A percentile compares a stretch with the other conserved stretches of the same genome.
Conservation (phyloP, 495 filamentous ascomycete genomes). For the Podospora pseudoanserina region DNA sequence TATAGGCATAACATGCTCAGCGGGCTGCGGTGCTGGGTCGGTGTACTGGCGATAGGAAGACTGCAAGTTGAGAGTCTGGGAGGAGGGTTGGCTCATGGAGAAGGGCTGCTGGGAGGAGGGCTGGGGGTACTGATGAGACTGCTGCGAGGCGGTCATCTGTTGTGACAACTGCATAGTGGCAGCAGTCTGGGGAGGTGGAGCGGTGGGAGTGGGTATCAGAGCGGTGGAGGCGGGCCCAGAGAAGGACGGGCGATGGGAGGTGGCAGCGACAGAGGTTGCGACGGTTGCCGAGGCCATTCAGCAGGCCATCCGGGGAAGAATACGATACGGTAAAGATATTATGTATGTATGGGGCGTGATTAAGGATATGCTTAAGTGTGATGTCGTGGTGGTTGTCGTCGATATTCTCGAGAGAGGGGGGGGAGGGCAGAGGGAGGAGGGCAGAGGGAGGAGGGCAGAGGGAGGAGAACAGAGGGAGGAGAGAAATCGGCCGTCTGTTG, state of each 20-base stretch:
- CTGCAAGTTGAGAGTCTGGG: slow-evolving; percentile 27
- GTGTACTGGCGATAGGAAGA: slow-evolving; percentile 37
- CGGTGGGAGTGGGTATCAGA: slow-evolving; percentile 15
- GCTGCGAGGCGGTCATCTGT: slow-evolving; percentile 29
- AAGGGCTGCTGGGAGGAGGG: slow-evolving; percentile 50
- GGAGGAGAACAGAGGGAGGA: not conserved
- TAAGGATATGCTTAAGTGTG: not conserved
- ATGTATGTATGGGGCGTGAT: slow-evolving; percentile 7
- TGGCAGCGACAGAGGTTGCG: slow-evolving; percentile 21
- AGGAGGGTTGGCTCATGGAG: slow-evolving; percentile 46
- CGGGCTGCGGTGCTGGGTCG: slow-evolving; percentile 43
- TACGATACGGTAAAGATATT: not conserved
- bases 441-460: too few species aligned
- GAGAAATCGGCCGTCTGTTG: slow-evolving; percentile 11
- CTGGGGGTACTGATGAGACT: slow-evolving; percentile 38
- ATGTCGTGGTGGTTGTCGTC: slow-evolving; percentile 14
- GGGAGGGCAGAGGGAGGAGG: too few species aligned
- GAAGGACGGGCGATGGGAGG: slow-evolving; percentile 27
- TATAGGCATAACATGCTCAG: slow-evolving; percentile 65
- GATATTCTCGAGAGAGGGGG: too few species aligned
- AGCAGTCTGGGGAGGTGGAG: slow-evolving; percentile 30
- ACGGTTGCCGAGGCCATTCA: slow-evolving; percentile 44
- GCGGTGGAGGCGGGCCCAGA: slow-evolving; percentile 35
- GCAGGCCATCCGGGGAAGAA: slow-evolving; percentile 13
- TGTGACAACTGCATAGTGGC: slow-evolving; percentile 23